Percentiles rank a stretch among this genome's conserved stretches.
phyloP scores from a whole-genome alignment of 257 asterid species.

The Voacanga thouarsii region DNA sequence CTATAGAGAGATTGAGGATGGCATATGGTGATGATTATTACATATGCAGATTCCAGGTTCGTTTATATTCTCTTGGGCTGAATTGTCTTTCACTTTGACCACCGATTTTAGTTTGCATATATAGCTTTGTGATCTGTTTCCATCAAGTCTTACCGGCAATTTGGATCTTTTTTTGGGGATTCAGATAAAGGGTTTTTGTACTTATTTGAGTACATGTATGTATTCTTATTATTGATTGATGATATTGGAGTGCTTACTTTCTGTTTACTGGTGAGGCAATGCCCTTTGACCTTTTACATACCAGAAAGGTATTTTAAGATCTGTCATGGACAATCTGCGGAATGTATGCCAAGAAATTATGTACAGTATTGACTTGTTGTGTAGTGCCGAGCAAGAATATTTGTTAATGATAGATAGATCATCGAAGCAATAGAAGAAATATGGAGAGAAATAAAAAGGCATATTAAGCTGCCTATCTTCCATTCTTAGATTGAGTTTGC shows the following conservation, averaged over 20 bases:
- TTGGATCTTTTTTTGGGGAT: neutral
- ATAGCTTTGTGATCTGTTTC: neutral
- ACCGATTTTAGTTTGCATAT: neutral
- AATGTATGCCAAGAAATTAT: neutral
- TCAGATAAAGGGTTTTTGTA: neutral
- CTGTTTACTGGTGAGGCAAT: too few species aligned
- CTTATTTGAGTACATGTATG: neutral
- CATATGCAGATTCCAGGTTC: constrained; percentile 54
- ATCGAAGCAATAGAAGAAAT: neutral
- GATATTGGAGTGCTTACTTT: neutral
- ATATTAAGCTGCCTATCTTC: neutral
- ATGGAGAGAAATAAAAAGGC: neutral
- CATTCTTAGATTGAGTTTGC: neutral
- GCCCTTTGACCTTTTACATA: too few species aligned
- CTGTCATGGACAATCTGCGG: too few species aligned
- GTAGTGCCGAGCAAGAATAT: neutral
- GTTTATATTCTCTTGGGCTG: neutral
- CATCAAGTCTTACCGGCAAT: too few species aligned
- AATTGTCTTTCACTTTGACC: neutral
- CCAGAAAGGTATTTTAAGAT: too few species aligned
- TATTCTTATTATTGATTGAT: neutral
- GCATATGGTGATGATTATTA: constrained; percentile 46
- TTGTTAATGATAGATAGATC: neutral
- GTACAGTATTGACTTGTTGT: neutral
- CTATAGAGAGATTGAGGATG: constrained; percentile 30